Evolutionary conservation across 495 filamentous ascomycete species (phyloP).

Genomic region (Aspergillus ostianus): DNA sequence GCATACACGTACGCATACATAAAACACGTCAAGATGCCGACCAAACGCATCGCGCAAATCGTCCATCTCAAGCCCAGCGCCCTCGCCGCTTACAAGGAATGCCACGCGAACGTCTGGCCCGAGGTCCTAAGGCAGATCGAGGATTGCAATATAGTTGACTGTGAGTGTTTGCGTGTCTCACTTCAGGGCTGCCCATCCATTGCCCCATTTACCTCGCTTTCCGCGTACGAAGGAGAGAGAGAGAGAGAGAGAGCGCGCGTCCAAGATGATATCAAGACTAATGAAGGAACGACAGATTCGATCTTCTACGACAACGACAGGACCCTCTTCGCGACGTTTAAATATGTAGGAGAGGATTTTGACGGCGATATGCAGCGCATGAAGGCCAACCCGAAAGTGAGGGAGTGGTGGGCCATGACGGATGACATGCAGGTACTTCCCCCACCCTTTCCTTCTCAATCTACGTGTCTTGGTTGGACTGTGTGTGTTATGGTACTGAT

Average conservation of each 20-base stretch:
- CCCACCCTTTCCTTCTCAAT: constrained; percentile 12
- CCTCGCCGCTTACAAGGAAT: constrained; percentile 65
- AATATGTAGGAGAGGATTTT: constrained; percentile 69
- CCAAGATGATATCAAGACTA: background rate
- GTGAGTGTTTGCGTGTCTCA: constrained; percentile 33
- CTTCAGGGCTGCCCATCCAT: background rate
- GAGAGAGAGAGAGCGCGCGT: background rate
- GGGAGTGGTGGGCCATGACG: constrained; percentile 78
- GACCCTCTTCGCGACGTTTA: constrained; percentile 70
- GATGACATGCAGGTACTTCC: constrained; percentile 64
- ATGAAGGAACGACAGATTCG: constrained; percentile 45
- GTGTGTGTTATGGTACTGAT: background rate
- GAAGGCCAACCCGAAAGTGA: constrained; percentile 64
- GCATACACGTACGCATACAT: background rate
- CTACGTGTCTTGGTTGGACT: background rate
- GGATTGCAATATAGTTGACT: constrained; percentile 70
- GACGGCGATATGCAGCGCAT: constrained; percentile 71
- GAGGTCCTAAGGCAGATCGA: constrained; percentile 71
- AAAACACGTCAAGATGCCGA: constrained; percentile 24
- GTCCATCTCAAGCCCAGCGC: constrained; percentile 66
- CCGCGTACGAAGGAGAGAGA: background rate
- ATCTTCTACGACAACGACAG: constrained; percentile 66
- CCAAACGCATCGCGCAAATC: constrained; percentile 62
- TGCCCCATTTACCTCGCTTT: too few relatives aligned
- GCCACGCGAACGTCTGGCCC: constrained; percentile 71